phyloP scores from a whole-genome alignment of 2,329 filamentous ascomycete species.

The Lachnellula suecica region DNA sequence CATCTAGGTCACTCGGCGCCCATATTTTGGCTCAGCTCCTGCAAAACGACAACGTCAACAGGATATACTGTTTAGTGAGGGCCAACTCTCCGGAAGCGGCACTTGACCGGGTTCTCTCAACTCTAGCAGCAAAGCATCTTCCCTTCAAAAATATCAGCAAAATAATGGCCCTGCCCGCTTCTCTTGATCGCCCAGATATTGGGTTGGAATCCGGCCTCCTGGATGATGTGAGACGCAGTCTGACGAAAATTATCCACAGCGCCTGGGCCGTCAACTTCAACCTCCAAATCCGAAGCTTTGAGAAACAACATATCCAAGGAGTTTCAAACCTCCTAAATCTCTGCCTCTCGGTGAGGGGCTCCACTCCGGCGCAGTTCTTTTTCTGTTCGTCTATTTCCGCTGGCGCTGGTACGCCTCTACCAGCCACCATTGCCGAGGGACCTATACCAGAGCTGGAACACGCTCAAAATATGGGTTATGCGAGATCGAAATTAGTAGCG shows the following conservation, averaged over 20 bases:
- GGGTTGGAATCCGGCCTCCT: conserved; percentile 35
- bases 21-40: conserved; percentile 59
- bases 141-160: conserved; percentile 30
- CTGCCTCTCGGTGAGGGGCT: conserved; percentile 35
- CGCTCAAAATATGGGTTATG: conserved; percentile 50
- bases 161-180: conserved; percentile 38
- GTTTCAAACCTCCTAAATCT: conserved; percentile 43
- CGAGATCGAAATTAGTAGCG: conserved; percentile 45
- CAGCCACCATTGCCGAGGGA: conserved; percentile 34
- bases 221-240: conserved; percentile 25
- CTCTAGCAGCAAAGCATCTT: conserved; percentile 36
- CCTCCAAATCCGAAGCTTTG: conserved; percentile 48
- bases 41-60: conserved; percentile 51
- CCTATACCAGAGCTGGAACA: conserved; percentile 23
- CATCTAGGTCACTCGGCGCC: conserved; percentile 62
- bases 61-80: conserved; percentile 52
- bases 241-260: conserved; percentile 47
- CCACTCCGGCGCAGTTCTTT: conserved; percentile 31
- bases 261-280: conserved; percentile 59
- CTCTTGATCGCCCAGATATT: conserved; percentile 39
- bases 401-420: conserved; percentile 27
- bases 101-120: conserved; percentile 30
- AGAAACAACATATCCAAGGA: conserved; percentile 41
- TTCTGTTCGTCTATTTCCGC: conserved; percentile 39
- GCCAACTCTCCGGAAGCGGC: conserved; percentile 30